Evolutionary conservation across 2,329 filamentous ascomycete genomes (phyloP).

Genomic region (Fusarium coffeatum): DNA sequence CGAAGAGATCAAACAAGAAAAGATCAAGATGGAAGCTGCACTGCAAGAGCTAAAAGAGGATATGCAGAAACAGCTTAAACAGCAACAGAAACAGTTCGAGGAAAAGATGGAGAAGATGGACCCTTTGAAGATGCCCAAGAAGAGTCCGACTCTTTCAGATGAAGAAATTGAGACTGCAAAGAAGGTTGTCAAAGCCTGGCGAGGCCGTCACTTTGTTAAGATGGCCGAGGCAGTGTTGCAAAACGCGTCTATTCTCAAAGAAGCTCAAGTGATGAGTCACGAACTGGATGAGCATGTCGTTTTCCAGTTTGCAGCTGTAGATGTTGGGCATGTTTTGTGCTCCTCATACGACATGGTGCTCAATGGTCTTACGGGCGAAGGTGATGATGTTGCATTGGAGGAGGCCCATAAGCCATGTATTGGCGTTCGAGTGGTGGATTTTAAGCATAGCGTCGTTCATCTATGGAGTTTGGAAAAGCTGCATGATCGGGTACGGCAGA

Average conservation of each 20-base stretch:
- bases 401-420: slow-evolving; percentile 89
- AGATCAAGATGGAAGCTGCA: slow-evolving; percentile 84
- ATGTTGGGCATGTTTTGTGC: slow-evolving; percentile 85
- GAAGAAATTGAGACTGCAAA: slow-evolving; percentile 78
- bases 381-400: slow-evolving; percentile 83
- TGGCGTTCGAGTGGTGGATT: slow-evolving; percentile 90
- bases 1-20: slow-evolving; percentile 86
- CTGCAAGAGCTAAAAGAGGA: slow-evolving; percentile 83
- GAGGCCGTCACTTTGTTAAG: slow-evolving; percentile 84
- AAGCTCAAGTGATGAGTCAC: slow-evolving; percentile 98
- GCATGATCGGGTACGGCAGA: slow-evolving; percentile 84
- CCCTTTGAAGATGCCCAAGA: slow-evolving; percentile 69
- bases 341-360: slow-evolving; percentile 98
- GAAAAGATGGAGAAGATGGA: slow-evolving; percentile 83
- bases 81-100: slow-evolving; percentile 87
- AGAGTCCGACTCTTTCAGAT: slow-evolving; percentile 74
- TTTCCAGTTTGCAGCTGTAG: slow-evolving; percentile 94
- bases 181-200: slow-evolving; percentile 78
- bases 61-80: slow-evolving; percentile 86
- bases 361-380: slow-evolving; percentile 88
- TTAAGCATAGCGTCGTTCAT: slow-evolving; percentile 84
- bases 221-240: slow-evolving; percentile 95
- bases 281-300: slow-evolving; percentile 92
- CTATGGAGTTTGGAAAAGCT: slow-evolving; percentile 96
- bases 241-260: slow-evolving; percentile 87